phyloP scores from a whole-genome alignment of 75 land plant species.

The Larix kaempferi region DNA sequence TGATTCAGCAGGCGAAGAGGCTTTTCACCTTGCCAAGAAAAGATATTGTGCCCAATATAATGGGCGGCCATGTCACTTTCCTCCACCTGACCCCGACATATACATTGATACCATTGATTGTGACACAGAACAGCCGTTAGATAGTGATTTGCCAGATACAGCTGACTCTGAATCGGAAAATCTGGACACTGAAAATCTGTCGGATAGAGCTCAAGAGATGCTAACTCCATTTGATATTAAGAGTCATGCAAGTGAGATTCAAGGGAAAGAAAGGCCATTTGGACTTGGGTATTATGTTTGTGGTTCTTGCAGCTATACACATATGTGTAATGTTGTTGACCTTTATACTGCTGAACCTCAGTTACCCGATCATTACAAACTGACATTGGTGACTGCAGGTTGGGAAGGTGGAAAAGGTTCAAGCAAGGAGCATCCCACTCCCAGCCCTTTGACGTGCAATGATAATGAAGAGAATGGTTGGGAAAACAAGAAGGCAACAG shows the following conservation, averaged over 20 bases:
- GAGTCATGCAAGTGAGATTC: background rate
- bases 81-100: conserved; percentile 43
- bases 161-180: background rate
- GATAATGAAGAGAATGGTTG: background rate
- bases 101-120: conserved; percentile 54
- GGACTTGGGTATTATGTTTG: background rate
- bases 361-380: background rate
- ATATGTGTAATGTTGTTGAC: conserved; percentile 5
- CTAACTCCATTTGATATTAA: background rate
- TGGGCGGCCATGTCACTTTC: conserved; percentile 26
- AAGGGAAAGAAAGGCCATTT: conserved; percentile 5
- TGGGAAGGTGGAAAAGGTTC: background rate
- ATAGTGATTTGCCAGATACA: conserved; percentile 15
- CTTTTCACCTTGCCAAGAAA: conserved; percentile 46
- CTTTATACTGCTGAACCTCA: conserved; percentile 1
- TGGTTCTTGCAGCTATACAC: background rate
- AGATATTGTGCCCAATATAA: conserved; percentile 34
- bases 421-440: background rate
- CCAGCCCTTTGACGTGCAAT: background rate
- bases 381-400: background rate
- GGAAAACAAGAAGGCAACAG: background rate
- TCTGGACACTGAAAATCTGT: background rate
- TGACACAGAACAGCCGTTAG: conserved; percentile 13
- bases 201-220: background rate
- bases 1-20: conserved; percentile 58